A percentile compares a stretch with the other conserved stretches of the same genome.
These are phyloP conservation scores for Calonectria hongkongensis DNA, from an alignment of 2,329 filamentous ascomycete genomes.

Conservation along the genomic window DNA sequence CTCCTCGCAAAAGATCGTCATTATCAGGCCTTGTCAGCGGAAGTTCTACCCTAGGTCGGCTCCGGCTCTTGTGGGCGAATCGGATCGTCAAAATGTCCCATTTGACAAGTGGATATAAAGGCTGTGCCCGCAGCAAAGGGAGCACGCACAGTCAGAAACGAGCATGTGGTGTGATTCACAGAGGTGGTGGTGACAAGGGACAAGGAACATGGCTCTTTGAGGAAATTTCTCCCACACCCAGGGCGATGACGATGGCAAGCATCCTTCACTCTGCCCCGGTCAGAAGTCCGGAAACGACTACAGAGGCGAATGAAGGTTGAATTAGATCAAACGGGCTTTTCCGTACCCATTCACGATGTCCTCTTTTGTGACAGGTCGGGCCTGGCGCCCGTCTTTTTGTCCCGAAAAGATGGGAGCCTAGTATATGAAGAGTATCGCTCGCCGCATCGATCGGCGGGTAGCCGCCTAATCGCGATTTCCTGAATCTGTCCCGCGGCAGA, in stretches of 20 bases:
- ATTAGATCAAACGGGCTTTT: conserved; percentile 8
- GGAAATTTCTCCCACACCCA: neutral
- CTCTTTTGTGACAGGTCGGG: conserved; percentile 10
- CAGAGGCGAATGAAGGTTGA: conserved; percentile 13
- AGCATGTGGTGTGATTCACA: conserved; percentile 19
- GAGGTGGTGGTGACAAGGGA: conserved; percentile 1
- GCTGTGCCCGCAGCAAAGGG: neutral
- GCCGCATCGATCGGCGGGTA: conserved; percentile 30
- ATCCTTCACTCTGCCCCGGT: neutral
- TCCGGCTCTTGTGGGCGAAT: neutral
- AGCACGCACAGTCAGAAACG: neutral
- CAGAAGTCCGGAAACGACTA: conserved; percentile 14
- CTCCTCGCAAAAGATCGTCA: neutral
- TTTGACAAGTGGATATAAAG: neutral
- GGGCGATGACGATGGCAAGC: conserved; percentile 1
- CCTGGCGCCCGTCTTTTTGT: conserved; percentile 15
- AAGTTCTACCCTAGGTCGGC: neutral
- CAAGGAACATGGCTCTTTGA: conserved; percentile 3
- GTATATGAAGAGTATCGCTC: conserved; percentile 30
- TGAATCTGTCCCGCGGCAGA: conserved; percentile 13
- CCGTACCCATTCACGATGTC: conserved; percentile 18
- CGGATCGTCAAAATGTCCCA: neutral
- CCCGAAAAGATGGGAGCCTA: conserved; percentile 13
- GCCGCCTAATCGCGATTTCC: conserved; percentile 26
- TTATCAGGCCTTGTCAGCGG: neutral